Evolutionary conservation across 2,329 filamentous ascomycete species (phyloP), one percentile per base, ranked within the genome.

Genomic region (Botryotinia globosa): DNA sequence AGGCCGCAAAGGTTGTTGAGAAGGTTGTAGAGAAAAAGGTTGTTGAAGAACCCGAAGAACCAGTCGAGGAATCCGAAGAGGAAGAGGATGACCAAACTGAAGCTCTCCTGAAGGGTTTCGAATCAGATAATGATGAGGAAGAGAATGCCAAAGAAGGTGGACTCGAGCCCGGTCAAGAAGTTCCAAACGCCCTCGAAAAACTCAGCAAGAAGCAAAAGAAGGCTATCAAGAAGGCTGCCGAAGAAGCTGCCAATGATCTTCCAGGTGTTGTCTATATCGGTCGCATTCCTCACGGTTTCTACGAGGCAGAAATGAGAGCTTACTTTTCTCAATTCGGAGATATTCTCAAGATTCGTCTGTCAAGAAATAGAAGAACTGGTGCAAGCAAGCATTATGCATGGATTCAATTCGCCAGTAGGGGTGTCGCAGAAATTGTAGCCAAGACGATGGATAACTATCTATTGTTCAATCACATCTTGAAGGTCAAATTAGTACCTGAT

Each of bases 381-480:
- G 89, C 90, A 73, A 94, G 92, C 81, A 97, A 96, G 85, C 96
- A 98, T 85, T 97, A 92, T 80, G 96, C 94, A 45, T 99, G 98
- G 82, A 88, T 99, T 80, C 94, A 99, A 83, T 99, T 99, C 80
- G 84, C 84, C 3, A 89, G 88, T 10, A 84, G 86, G 48, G 91
- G 94, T 73, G 92, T 94, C n/a, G 95, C 96, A 56, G 91, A 93
- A 79, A 94, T 98, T 77, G 95, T 97, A 44, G 91, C 93, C 67
- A 93, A 94, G 84, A 97, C 96, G 34, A 99, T 99, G 96, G 90
- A 98, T 86, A 97, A 94, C 84, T 99, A 99, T 83, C 89, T 98
- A 56, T 87, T 99, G 80, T 98, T 97, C 82, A 93, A 94, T 9
- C 95, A 98, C 81, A 92, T 98, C 75, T 86, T 99, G 77, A 95